Conservation (phyloP, 2,329 filamentous ascomycete genomes). For the Penicillium frequentans region DNA sequence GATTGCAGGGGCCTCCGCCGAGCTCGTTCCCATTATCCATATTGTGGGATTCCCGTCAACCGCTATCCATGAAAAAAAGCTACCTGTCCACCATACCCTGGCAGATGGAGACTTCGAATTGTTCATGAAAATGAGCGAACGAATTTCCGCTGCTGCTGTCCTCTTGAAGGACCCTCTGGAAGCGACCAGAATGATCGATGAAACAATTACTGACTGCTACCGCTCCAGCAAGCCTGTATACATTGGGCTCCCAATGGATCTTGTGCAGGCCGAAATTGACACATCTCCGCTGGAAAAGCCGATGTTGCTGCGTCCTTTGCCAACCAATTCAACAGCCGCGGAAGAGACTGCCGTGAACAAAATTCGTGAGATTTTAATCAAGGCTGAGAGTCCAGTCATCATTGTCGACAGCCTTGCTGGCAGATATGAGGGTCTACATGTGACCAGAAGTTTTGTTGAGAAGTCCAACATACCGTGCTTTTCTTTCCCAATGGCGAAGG, state of each 20-base stretch:
- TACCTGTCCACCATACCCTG: constrained; percentile 48
- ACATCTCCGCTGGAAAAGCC: constrained; percentile 4
- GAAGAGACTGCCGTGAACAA: constrained; percentile 69
- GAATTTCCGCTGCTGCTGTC: constrained; percentile 69
- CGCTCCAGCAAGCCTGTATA: constrained; percentile 56
- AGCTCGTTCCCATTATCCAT: constrained; percentile 66
- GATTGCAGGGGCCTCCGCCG: constrained; percentile 69
- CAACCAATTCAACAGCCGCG: constrained; percentile 68
- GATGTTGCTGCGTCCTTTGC: constrained; percentile 51
- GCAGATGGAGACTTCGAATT: constrained; percentile 29
- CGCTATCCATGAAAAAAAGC: constrained; percentile 31
- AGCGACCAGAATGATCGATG: constrained; percentile 60
- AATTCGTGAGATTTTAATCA: constrained; percentile 68
- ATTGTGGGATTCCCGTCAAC: constrained; percentile 54
- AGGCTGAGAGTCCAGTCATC: constrained; percentile 69
- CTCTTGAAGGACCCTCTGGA: constrained; percentile 69
- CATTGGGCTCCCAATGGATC: constrained; percentile 55
- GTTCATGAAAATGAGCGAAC: constrained; percentile 56
- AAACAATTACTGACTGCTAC: constrained; percentile 52
- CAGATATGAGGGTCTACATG: constrained; percentile 67
- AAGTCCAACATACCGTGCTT: constrained; percentile 74
- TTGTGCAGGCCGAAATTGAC: constrained; percentile 40
- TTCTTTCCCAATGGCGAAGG: constrained; percentile 84
- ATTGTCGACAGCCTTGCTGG: constrained; percentile 78
- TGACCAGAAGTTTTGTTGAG: constrained; percentile 68